A percentile compares a stretch with the other conserved stretches of the same genome.
These are phyloP conservation scores for Talaromyces sp. DNA, from an alignment of 2,329 filamentous ascomycete species.

Conservation along the genomic window DNA sequence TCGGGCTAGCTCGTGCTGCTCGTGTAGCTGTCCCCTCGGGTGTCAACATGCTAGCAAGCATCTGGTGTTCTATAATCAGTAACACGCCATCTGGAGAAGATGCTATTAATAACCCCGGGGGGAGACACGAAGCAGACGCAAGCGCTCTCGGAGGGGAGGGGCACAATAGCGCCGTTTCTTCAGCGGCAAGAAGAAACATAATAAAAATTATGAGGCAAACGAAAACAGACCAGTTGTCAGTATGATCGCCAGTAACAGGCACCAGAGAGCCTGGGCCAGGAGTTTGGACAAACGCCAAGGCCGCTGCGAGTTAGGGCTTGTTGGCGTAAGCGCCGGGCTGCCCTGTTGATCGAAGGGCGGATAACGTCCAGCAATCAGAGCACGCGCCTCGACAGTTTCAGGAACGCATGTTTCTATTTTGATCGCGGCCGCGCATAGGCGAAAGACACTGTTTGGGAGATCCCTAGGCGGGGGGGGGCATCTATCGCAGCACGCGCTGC, in stretches of 20 bases:
- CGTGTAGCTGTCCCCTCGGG: neutral
- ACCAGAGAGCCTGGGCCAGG: neutral
- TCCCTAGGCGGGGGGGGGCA: slow-evolving; percentile 9
- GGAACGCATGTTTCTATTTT: slow-evolving; percentile 17
- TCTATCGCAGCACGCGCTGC: slow-evolving; percentile 25
- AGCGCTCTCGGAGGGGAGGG: neutral
- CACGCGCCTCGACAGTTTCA: slow-evolving; percentile 18
- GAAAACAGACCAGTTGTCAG: neutral
- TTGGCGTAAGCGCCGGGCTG: slow-evolving; percentile 8
- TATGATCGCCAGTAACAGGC: neutral
- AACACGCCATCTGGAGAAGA: slow-evolving; percentile 14
- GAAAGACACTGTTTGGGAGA: slow-evolving; percentile 4
- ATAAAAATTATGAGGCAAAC: neutral
- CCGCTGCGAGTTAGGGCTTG: neutral
- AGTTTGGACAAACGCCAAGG: slow-evolving; percentile 9
- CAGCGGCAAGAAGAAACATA: slow-evolving; percentile 6
- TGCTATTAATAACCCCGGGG: slow-evolving; percentile 12
- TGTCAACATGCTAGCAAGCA: slow-evolving; percentile 8
- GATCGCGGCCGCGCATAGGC: slow-evolving; percentile 18
- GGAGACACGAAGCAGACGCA: neutral
- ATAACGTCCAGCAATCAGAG: slow-evolving; percentile 5
- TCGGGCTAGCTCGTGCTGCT: slow-evolving; percentile 13
- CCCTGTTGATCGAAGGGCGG: slow-evolving; percentile 20
- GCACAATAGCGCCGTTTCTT: neutral
- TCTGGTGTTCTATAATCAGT: slow-evolving; percentile 23